phyloP scores from a whole-genome alignment of 2,329 filamentous ascomycete genomes.

The Hymenoscyphus linearis region DNA sequence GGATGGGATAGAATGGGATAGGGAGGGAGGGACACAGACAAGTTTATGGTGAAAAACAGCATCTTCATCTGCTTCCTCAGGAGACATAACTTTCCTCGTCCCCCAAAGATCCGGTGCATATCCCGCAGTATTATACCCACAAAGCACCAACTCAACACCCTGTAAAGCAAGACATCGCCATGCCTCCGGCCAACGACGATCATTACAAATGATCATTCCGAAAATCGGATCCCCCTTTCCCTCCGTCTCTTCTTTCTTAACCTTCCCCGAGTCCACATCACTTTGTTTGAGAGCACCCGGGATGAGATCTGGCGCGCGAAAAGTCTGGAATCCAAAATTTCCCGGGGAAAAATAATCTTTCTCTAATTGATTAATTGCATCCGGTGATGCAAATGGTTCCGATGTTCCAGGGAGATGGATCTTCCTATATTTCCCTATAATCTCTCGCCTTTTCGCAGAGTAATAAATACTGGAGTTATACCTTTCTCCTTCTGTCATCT shows the following conservation, averaged over 20 bases:
- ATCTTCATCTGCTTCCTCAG: slow-evolving; percentile 40
- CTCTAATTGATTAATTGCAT: slow-evolving; percentile 48
- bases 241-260: slow-evolving; percentile 3
- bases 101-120: slow-evolving; percentile 44
- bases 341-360: slow-evolving; percentile 51
- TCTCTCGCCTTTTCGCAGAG: slow-evolving; percentile 37
- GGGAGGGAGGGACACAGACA: not conserved
- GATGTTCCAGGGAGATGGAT: slow-evolving; percentile 48
- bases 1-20: not conserved
- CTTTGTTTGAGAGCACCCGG: slow-evolving; percentile 33
- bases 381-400: slow-evolving; percentile 44
- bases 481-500: slow-evolving; percentile 41
- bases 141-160: slow-evolving; percentile 43
- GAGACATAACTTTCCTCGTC: slow-evolving; percentile 36
- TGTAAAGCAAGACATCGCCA: slow-evolving; percentile 49
- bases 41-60: slow-evolving; percentile 46
- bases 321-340: slow-evolving; percentile 48
- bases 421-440: slow-evolving; percentile 50
- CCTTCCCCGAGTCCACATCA: slow-evolving; percentile 19
- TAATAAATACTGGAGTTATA: slow-evolving; percentile 50
- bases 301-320: slow-evolving; percentile 44
- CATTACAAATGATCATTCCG: slow-evolving; percentile 52
- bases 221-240: slow-evolving; percentile 45
- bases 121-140: slow-evolving; percentile 47
- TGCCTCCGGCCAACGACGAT: slow-evolving; percentile 47